phyloP scores from a whole-genome alignment of 306 rosid genomes.

The Hippophae tibetana region DNA sequence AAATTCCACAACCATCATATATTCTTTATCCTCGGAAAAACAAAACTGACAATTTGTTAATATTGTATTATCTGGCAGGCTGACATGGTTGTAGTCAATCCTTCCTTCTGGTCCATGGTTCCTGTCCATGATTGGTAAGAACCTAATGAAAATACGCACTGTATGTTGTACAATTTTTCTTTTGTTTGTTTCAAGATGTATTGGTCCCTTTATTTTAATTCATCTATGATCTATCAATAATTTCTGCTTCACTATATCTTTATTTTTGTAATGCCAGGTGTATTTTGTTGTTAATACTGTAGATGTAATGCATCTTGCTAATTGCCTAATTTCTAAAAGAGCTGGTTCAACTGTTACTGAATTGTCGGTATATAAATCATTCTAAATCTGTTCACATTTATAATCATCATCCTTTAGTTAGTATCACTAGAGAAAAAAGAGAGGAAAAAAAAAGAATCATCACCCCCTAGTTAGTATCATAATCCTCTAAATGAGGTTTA shows the following conservation, averaged over 20 bases:
- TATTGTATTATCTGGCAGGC: constrained; percentile 39
- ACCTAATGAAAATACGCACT: neutral
- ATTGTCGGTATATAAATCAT: too few relatives aligned
- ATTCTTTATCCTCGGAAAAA: neutral
- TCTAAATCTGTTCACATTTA: too few relatives aligned
- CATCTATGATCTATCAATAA: neutral
- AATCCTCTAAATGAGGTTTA: too few relatives aligned
- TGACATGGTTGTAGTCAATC: constrained; percentile 68
- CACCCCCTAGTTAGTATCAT: too few relatives aligned
- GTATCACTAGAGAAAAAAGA: too few relatives aligned
- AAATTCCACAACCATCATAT: neutral
- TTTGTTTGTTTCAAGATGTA: neutral
- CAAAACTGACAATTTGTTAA: constrained; percentile 25
- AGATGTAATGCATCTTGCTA: neutral
- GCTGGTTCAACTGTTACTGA: too few relatives aligned
- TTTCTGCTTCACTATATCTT: neutral
- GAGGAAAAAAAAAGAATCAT: too few relatives aligned
- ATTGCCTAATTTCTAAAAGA: too few relatives aligned
- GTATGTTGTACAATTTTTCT: too few relatives aligned
- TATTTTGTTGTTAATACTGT: neutral
- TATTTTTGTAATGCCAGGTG: neutral
- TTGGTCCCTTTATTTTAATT: too few relatives aligned
- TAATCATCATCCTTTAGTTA: too few relatives aligned
- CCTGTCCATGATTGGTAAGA: constrained; percentile 73
- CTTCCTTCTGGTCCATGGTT: constrained; percentile 68